Base-by-base conservation (phyloP, 441 rosid species). In the Adansonia gregorii region DNA sequence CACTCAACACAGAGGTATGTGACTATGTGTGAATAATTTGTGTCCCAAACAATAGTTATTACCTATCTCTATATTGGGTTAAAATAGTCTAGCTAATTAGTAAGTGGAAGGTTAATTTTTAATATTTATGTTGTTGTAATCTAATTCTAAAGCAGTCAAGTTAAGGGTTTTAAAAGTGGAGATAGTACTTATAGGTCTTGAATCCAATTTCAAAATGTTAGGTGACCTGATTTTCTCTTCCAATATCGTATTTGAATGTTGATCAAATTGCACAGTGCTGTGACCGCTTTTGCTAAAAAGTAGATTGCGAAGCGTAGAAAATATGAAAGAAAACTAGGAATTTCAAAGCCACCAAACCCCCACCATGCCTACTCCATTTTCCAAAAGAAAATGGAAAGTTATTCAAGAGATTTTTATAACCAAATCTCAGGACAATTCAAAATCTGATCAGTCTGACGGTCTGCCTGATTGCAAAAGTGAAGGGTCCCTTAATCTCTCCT, bases 161-260 rank as follows among this genome's bases (percentile, higher is more conserved):
- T 24, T 10, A 65, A 35, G 52, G 52, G 52, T 43, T 41, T 19
- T 43, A 15, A 9, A 43, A 67, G 20, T 20, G 48, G 49, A 49
- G 14, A 10, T 5, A 66, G 17, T 35, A 35, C 39, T 41, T n/a
- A 17, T 8, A 48, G 58, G 58, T 22, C 41, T 2, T 31, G 59
- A 51, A 72, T n/a, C 35, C 52, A 19, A 39, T 15, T 72, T 56
- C 66, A 11, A 72, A 19, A 72, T 56, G 76, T 41, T 72, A 56
- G 76, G 65, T 11, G 8, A 35, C 19, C 51, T n/a, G 1, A 8
- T 8, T 56, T 39, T 27, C 27, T 61, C 46, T 35, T 6, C 5
- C 48, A 35, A 35, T 66, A 22, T 27, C 7, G 10, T 19, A 19
- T 39, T 3, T 12, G 31, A 15, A 19, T 63, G 11, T 35, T 8